Conservation (phyloP, 805 yeast genomes). For the Kuraishia cidri region DNA sequence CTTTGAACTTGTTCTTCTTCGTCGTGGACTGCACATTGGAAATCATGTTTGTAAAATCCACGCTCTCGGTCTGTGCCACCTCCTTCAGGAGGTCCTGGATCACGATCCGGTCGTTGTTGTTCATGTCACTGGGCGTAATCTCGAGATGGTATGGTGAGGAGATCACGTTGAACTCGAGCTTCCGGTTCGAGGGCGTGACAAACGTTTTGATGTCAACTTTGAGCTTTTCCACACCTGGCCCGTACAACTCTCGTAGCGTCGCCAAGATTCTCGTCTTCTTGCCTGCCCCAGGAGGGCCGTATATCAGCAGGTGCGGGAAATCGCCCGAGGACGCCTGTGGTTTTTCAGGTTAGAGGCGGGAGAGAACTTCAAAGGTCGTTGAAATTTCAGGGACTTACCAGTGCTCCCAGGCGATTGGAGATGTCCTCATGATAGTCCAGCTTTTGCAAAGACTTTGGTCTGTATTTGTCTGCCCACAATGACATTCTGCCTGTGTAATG, state of each 20-base stretch:
- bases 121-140: conserved; percentile 95
- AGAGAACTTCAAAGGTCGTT: conserved; percentile 6
- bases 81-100: conserved; percentile 92
- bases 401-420: conserved; percentile 52
- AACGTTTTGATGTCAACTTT: conserved; percentile 88
- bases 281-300: conserved; percentile 97
- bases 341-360: conserved; percentile 1
- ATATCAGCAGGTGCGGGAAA: conserved; percentile 85
- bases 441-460: conserved; percentile 61
- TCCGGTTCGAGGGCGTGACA: conserved; percentile 61
- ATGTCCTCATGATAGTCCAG: conserved; percentile 63
- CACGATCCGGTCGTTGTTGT: conserved; percentile 89
- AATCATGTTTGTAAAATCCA: conserved; percentile 56
- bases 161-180: conserved; percentile 87
- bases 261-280: conserved; percentile 90
- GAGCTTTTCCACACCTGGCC: conserved; percentile 71
- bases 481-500: conserved; percentile 47
- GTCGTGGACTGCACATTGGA: conserved; percentile 3
- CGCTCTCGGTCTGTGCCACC: conserved; percentile 90
- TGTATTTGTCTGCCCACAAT: conserved; percentile 92
- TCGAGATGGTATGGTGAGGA: conserved; percentile 88
- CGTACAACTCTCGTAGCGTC: conserved; percentile 71
- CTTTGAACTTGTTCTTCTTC: conserved; percentile 40
- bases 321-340: conserved; percentile 61
- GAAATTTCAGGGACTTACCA: conserved; percentile 25